A percentile compares a stretch with the other conserved stretches of the same genome.
Evolutionary conservation across 1,139 yeast species (phyloP).

Genomic region (Pichia sp.): DNA sequence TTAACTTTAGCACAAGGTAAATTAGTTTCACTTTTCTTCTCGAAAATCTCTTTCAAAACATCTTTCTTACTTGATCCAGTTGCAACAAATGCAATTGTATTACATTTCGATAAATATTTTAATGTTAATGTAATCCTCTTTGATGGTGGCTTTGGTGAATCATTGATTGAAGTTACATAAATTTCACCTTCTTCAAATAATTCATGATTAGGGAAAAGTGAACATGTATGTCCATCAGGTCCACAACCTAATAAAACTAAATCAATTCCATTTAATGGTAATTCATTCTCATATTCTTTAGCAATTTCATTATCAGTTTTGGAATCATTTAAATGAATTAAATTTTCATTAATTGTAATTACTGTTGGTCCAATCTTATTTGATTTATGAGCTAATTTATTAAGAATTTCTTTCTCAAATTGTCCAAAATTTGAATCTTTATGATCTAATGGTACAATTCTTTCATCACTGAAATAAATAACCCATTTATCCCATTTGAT

Average conservation of each 20-base stretch:
- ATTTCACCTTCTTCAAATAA: constrained; percentile 36
- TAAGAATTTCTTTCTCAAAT: constrained; percentile 50
- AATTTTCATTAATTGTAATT: constrained; percentile 42
- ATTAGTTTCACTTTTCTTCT: constrained; percentile 35
- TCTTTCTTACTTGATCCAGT: constrained; percentile 84
- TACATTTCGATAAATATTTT: constrained; percentile 51
- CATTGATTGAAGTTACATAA: constrained; percentile 39
- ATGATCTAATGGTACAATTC: constrained; percentile 60
- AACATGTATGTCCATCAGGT: constrained; percentile 77
- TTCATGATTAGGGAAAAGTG: constrained; percentile 58
- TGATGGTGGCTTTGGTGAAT: constrained; percentile 76
- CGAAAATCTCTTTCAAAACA: constrained; percentile 62
- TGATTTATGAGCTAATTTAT: constrained; percentile 30
- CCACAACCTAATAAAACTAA: constrained; percentile 67
- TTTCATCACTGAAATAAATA: constrained; percentile 65
- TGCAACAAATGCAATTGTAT: constrained; percentile 71
- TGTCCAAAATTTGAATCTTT: constrained; percentile 64
- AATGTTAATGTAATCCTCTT: constrained; percentile 66
- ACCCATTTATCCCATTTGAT: constrained; percentile 62
- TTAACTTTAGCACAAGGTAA: constrained; percentile 77
- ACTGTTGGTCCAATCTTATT: constrained; percentile 34
- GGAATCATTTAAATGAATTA: constrained; percentile 43
- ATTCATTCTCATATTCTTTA: constrained; percentile 37
- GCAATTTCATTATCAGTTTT: constrained; percentile 45
- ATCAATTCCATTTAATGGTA: constrained; percentile 41